Evolutionary conservation across 2,329 filamentous ascomycete species (phyloP), one percentile per base, ranked within the genome.

Genomic region (Hypomyces perniciosus): DNA sequence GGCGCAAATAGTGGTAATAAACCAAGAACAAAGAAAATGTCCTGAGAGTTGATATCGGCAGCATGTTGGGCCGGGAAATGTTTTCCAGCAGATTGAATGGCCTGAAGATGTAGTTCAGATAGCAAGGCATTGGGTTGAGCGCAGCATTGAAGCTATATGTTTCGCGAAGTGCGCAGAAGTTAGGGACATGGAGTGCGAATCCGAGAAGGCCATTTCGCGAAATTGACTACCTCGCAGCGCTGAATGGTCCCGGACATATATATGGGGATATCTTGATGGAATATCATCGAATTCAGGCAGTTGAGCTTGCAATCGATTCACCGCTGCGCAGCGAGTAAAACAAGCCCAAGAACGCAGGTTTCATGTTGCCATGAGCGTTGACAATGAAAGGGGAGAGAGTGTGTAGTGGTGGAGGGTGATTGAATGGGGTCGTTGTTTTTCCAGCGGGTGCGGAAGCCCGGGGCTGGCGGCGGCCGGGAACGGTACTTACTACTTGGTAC

Each of bases 321-420:
- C 56, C 69, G 55, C 51, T 40, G 46, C 50, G 44, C 39, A 67
- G 66, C 71, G 82, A 81, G 70, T 72, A 73, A 62, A 84, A 83
- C 62, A 77, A 88, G 83, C 80, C 80, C 76, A 83, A 82, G 74
- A 78, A 86, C 68, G 73, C 69, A 63, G 68, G 67, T 65, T 59
- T 70, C 71, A 66, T n/a, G 31, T 44, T 52, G 29, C 47, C 4
- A 8, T 35, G 35, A 1, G 20, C 12, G 65, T 61, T 62, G 59
- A 62, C 59, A 62, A 62, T 61, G 56, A 57, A 59, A 61, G 64
- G 61, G 59, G 60, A 64, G 61, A 62, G 61, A 59, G 64, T 66
- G 63, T 46, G 54, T 61, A 55, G 56, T 59, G 63, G 62, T 58
- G 62, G 61, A 62, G 62, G 62, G 59, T 62, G 6, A 45, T 33